Evolutionary conservation across 805 yeast genomes (phyloP), one percentile per base, ranked within the genome.

Genomic region (Pichia nakasei): DNA sequence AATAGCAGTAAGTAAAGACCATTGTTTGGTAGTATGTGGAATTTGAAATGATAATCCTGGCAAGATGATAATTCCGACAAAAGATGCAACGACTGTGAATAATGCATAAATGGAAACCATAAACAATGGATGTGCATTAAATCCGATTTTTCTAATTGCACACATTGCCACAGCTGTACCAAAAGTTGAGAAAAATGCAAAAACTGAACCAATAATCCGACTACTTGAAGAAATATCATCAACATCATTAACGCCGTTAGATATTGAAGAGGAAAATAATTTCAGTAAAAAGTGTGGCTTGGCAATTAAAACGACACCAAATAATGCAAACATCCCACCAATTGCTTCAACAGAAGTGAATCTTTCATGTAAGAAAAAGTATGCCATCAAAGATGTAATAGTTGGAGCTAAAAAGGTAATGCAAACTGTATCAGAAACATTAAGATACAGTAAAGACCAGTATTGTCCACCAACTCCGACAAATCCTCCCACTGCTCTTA

Each of bases 381-480:
- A 80, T 0, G 96, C 95, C 43, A 82, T 61, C 20, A 86, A 61
- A 0, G 87, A 84, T 0, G 95, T 83, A 17, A 83, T 73, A 43
- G 84, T 71, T 0, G 97, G 97, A 0, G 79, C 69, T 54, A 88
- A 61, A 52, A 88, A 88, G 2, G 91, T 78, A 41, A 88, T 80
- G 15, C 84, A 81, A 1, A 85, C 80, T 0, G 94, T 85, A 56
- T 88, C 96, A 11, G 89, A 80, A 6, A 88, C 72, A 41, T 85
- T 75, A 38, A 88, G 67, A 54, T 82, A 85, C 64, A 77, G 70
- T 50, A 88, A 65, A 1, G 95, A 77, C 57, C 70, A 85, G 60
- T 85, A 88, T 56, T 84, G 67, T 4, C 91, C 82, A 55, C 81
- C 81, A 6, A 87, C 94, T 4, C 95, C 95, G 45, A 82, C 59